These are phyloP conservation scores for Coriolopsis trogii DNA, from an alignment of 1,284 basidiomycete genomes.

Conservation along the genomic window DNA sequence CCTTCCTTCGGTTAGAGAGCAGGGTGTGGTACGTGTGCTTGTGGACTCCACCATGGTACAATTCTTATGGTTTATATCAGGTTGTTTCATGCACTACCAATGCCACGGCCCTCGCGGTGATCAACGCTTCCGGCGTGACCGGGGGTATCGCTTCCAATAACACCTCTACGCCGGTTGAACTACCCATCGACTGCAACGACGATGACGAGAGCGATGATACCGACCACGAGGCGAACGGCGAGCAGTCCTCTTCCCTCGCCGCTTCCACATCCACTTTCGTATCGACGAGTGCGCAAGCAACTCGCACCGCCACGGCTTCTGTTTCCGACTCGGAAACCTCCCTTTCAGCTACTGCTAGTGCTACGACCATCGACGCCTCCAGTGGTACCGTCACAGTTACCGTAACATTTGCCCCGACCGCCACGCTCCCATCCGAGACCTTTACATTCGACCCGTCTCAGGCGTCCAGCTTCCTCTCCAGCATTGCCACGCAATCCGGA, in stretches of 20 bases:
- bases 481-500: conserved; percentile 31
- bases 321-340: conserved; percentile 4
- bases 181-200: conserved; percentile 24
- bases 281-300: neutral
- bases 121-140: conserved; percentile 46
- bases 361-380: neutral
- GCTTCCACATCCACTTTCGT: conserved; percentile 4
- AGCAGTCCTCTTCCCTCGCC: neutral
- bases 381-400: conserved; percentile 31
- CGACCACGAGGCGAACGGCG: neutral
- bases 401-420: conserved; percentile 35
- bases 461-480: conserved; percentile 45
- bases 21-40: conserved; percentile 48
- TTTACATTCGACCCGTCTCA: conserved; percentile 46
- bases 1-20: conserved; percentile 41
- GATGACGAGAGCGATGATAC: conserved; percentile 12
- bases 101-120: conserved; percentile 42
- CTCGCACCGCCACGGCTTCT: neutral
- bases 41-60: too few relatives aligned
- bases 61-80: conserved; percentile 30
- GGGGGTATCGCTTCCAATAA: conserved; percentile 41
- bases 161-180: conserved; percentile 22
- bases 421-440: conserved; percentile 39
- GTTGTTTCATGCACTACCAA: conserved; percentile 49
- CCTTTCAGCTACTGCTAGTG: neutral